phyloP scores from a whole-genome alignment of 2,329 filamentous ascomycete species.

The Didymosphaeria variabile region DNA sequence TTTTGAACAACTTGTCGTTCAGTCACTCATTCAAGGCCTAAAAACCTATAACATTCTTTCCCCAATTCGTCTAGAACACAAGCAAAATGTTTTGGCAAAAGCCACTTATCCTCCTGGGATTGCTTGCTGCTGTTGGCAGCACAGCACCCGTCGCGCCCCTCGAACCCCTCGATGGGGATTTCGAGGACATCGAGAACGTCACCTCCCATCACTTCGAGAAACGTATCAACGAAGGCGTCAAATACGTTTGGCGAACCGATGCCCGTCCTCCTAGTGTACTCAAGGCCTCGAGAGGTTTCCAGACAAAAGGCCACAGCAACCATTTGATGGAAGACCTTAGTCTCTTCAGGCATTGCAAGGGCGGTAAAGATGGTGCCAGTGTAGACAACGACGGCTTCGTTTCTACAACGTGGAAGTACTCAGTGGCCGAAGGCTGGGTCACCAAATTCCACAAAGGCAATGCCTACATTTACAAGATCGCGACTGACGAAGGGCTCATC shows the following conservation, averaged over 20 bases:
- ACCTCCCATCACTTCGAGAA: not conserved
- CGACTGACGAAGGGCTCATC: constrained; percentile 1
- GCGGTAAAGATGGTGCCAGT: not conserved
- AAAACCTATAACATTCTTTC: not conserved
- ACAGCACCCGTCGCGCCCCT: constrained; percentile 3
- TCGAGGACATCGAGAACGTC: not conserved
- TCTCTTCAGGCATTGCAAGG: constrained; percentile 7
- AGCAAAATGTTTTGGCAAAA: constrained; percentile 3
- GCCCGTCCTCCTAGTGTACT: not conserved
- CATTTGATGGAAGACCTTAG: not conserved
- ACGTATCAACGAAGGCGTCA: not conserved
- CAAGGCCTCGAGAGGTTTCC: not conserved
- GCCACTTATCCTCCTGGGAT: not conserved
- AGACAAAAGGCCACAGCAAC: not conserved
- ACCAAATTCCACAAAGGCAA: not conserved
- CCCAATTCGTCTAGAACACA: not conserved
- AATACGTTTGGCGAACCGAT: not conserved
- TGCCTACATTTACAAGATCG: constrained; percentile 7
- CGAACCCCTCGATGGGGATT: not conserved
- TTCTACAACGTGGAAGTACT: constrained; percentile 1
- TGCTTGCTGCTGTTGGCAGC: not conserved
- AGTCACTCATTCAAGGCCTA: not conserved
- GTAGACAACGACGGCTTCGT: constrained; percentile 7
- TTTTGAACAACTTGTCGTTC: constrained; percentile 2
- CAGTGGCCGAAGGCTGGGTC: constrained; percentile 6